Conservation (phyloP, 108 stramenopile species). For the Thalassiosira profunda region DNA sequence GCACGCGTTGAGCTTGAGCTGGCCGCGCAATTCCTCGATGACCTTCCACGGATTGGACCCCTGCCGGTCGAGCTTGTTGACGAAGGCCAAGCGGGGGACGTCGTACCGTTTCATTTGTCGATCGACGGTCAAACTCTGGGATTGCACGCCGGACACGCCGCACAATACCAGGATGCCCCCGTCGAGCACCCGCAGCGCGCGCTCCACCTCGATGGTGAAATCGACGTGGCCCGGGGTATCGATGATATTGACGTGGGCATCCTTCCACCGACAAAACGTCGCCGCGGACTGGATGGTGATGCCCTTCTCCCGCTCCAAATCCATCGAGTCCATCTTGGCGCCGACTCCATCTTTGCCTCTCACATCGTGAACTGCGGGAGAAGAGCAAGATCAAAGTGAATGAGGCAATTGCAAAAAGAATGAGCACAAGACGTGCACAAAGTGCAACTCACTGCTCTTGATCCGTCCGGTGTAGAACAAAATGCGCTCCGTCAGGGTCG, state of each 20-base stretch:
- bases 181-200: conserved; percentile 98
- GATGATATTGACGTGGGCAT: conserved; percentile 98
- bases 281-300: conserved; percentile 99
- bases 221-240: conserved; percentile 99
- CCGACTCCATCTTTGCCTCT: conserved; percentile 98
- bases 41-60: conserved; percentile 96
- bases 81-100: conserved; percentile 98
- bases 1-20: conserved; percentile 95
- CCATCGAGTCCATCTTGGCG: conserved; percentile 99
- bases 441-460: too few relatives aligned
- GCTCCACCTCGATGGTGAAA: conserved; percentile 98
- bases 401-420: too few relatives aligned
- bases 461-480: conserved; percentile 99
- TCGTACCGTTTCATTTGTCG: conserved; percentile 99
- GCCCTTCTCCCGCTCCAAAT: conserved; percentile 98
- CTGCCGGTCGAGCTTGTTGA: conserved; percentile 99
- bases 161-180: conserved; percentile 97
- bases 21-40: conserved; percentile 82
- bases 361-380: conserved; percentile 99
- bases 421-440: too few relatives aligned
- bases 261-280: conserved; percentile 98
- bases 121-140: conserved; percentile 98
- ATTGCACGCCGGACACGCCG: conserved; percentile 98
- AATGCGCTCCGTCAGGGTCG: conserved; percentile 99
- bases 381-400: too few relatives aligned